Evolutionary conservation across 495 filamentous ascomycete species (phyloP).

Genomic region (Zalerion maritima): DNA sequence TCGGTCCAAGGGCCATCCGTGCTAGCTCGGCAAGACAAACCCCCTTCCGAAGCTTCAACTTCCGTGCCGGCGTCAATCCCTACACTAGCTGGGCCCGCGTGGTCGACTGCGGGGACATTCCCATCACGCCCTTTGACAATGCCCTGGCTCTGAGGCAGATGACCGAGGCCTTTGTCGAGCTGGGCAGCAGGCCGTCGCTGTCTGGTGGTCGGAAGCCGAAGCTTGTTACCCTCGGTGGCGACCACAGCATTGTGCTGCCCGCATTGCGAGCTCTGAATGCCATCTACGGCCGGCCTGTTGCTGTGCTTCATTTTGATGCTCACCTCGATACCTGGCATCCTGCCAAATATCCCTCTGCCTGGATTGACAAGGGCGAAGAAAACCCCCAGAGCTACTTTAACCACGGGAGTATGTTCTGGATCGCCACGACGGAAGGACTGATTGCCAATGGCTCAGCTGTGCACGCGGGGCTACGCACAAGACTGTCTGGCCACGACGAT

Average conservation of each 20-base stretch:
- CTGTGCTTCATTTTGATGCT: conserved; percentile 74
- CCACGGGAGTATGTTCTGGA: conserved; percentile 77
- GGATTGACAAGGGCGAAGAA: no score
- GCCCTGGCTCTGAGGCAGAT: conserved; percentile 60
- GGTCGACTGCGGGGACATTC: conserved; percentile 72
- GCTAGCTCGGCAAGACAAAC: conserved; percentile 62
- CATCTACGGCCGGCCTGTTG: conserved; percentile 54
- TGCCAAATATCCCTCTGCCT: conserved; percentile 58
- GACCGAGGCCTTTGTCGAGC: conserved; percentile 51
- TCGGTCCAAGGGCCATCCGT: conserved; percentile 70
- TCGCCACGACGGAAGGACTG: conserved; percentile 60
- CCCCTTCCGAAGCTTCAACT: conserved; percentile 61
- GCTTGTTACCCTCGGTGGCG: conserved; percentile 66
- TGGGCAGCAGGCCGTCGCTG: conserved; percentile 21
- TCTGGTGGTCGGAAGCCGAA: conserved; percentile 39
- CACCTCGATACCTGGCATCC: conserved; percentile 80
- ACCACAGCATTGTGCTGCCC: conserved; percentile 66
- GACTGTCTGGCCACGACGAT: conserved; percentile 49
- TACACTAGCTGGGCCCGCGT: conserved; percentile 59
- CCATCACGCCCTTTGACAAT: conserved; percentile 68
- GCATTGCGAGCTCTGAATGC: conserved; percentile 57
- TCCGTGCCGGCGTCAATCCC: conserved; percentile 62
- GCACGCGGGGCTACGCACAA: conserved; percentile 63
- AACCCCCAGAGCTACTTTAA: conserved; percentile 59
- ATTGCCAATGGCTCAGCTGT: conserved; percentile 47